Evolutionary conservation across 257 asterid species (phyloP), one percentile per base, ranked within the genome.

Genomic region (Verbena officinalis): DNA sequence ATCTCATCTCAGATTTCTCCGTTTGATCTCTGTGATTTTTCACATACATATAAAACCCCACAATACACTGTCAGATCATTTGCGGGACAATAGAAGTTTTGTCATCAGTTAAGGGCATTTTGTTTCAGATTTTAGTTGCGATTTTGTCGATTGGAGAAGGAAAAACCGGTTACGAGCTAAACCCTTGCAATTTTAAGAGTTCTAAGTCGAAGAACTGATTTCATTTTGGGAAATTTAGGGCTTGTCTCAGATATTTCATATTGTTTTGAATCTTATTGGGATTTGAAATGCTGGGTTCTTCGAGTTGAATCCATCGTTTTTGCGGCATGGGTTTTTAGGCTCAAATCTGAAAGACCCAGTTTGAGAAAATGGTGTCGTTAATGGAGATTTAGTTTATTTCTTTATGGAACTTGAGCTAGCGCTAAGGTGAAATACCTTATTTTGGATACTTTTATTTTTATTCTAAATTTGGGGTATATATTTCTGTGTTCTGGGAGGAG

Each of bases 391-490:
- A 31, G 64, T 16, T 72, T 69, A 50, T 55, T 61, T 49, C n/a
- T 62, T 53, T 59, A 79, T 61, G 79, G 69, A 49, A 62, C 64
- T 62, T 61, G 75, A 66, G 68, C 69, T 65, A 62, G 74, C 53
- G 23, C 59, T 16, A 44, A 30, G 52, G 64, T 57, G 64, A 48
- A 39, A 9, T 36, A 36, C 11, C 31, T 34, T 63, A 1, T 52
- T 69, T 50, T 43, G 55, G 72, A 34, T 56, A 36, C 16, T 34
- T 36, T 19, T 38, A 22, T 10, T 20, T 55, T 46, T 43, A 9
- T 21, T 21, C 15, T 17, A 8, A 0, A 0, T 43, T 56, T 53
- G 59, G 71, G 43, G 36, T 40, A 30, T 24, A 45, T 19, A 55
- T 20, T 19, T 23, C 40, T 53, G 56, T 54, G 33, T 27, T 57